Conservation (phyloP, 345 rosid species). For the Cochlearia excelsa region DNA sequence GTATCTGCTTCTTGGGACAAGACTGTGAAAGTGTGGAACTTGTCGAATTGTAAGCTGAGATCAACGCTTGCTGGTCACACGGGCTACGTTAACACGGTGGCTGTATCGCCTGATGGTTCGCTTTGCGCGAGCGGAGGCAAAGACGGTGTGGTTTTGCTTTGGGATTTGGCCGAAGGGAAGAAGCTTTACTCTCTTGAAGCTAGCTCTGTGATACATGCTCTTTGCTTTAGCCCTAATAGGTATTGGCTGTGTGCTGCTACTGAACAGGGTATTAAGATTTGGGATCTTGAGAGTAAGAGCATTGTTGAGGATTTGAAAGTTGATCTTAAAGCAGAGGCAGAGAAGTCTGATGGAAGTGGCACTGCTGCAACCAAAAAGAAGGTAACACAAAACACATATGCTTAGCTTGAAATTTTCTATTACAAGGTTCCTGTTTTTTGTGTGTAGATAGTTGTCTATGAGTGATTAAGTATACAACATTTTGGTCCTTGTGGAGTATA, state of each 20-base stretch:
- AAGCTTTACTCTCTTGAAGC: conserved; percentile 45
- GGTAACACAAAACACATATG: conserved; percentile 30
- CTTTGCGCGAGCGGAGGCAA: conserved; percentile 82
- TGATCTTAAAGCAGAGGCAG: conserved; percentile 53
- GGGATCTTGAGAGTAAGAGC: conserved; percentile 95
- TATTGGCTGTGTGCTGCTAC: conserved; percentile 97
- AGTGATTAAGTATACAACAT: too few species aligned
- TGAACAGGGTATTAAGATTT: conserved; percentile 78
- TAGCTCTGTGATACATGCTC: too few species aligned
- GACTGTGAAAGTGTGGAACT: conserved; percentile 87
- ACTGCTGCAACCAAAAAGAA: conserved; percentile 48
- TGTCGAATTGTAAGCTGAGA: conserved; percentile 76
- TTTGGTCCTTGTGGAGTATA: too few species aligned
- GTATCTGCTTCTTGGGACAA: conserved; percentile 40
- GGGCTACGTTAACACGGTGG: too few species aligned
- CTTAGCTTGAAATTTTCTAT: too few species aligned
- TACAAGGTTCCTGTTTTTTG: too few species aligned
- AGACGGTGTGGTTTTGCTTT: conserved; percentile 55
- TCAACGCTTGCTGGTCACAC: conserved; percentile 59
- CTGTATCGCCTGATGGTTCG: too few species aligned
- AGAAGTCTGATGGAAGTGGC: conserved; percentile 52
- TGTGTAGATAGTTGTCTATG: too few species aligned
- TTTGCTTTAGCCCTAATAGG: conserved; percentile 74
- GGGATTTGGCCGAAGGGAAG: conserved; percentile 48
- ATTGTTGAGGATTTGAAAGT: conserved; percentile 91